These are phyloP conservation scores for Solanum sitiens DNA, from an alignment of 257 asterid genomes.

Conservation along the genomic window DNA sequence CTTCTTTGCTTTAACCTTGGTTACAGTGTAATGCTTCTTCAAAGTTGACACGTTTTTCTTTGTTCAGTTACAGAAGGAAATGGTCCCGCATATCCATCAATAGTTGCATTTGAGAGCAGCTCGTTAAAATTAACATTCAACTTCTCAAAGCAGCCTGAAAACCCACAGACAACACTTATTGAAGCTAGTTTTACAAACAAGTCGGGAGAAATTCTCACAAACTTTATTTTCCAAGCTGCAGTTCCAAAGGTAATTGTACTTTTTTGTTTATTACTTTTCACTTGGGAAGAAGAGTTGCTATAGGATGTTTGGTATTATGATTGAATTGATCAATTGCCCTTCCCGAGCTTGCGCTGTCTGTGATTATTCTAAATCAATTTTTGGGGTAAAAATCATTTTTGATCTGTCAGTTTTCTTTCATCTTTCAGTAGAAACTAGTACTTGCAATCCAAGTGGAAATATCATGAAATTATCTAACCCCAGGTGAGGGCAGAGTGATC, in stretches of 20 bases:
- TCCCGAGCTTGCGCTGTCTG: neutral
- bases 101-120: conserved; percentile 83
- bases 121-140: conserved; percentile 56
- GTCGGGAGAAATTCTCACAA: conserved; percentile 50
- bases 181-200: conserved; percentile 75
- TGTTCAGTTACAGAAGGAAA: conserved; percentile 48
- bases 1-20: neutral
- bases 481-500: neutral
- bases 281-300: neutral
- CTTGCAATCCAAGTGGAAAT: neutral
- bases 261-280: neutral
- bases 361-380: neutral
- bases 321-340: neutral
- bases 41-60: neutral
- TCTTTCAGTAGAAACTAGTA: neutral
- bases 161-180: conserved; percentile 51
- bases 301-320: neutral
- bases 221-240: conserved; percentile 89
- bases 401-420: neutral
- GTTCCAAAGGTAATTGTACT: conserved; percentile 76
- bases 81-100: conserved; percentile 57
- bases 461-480: neutral
- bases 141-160: conserved; percentile 75
- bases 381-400: neutral
- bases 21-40: neutral